Evolutionary conservation across 208 protist genomes (phyloP).

Genomic region (Acanthamoeba castellanii): DNA sequence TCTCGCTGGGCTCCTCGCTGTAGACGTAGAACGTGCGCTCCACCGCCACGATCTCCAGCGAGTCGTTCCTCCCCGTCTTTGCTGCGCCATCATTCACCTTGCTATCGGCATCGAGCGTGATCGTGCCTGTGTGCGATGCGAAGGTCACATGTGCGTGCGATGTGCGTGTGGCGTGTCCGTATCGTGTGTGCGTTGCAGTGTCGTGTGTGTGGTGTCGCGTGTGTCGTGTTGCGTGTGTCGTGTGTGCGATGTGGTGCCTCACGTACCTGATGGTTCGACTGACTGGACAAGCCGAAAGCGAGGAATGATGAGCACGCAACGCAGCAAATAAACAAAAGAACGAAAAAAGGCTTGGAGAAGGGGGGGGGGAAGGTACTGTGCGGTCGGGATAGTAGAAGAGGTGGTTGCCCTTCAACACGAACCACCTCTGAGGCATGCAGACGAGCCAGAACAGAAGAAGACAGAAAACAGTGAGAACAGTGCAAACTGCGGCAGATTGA

Average conservation of each 20-base stretch:
- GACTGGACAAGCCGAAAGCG: not conserved
- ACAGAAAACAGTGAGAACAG: not conserved
- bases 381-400: not conserved
- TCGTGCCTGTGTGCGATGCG: not conserved
- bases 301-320: not conserved
- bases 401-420: slow-evolving; percentile 15
- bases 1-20: slow-evolving; percentile 13
- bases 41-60: not conserved
- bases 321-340: not conserved
- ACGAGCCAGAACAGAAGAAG: not conserved
- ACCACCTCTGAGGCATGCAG: not conserved
- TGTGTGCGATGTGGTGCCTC: too few relatives aligned
- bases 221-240: too few relatives aligned
- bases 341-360: not conserved
- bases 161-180: too few relatives aligned
- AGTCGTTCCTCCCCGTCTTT: not conserved
- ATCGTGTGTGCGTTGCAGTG: too few relatives aligned
- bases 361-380: not conserved
- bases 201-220: too few relatives aligned
- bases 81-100: not conserved
- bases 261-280: too few relatives aligned
- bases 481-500: too few relatives aligned
- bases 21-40: slow-evolving; percentile 31
- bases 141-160: not conserved
- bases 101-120: not conserved